These are phyloP conservation scores for Glycine latifolia DNA, from an alignment of 306 rosid genomes.

Conservation along the genomic window DNA sequence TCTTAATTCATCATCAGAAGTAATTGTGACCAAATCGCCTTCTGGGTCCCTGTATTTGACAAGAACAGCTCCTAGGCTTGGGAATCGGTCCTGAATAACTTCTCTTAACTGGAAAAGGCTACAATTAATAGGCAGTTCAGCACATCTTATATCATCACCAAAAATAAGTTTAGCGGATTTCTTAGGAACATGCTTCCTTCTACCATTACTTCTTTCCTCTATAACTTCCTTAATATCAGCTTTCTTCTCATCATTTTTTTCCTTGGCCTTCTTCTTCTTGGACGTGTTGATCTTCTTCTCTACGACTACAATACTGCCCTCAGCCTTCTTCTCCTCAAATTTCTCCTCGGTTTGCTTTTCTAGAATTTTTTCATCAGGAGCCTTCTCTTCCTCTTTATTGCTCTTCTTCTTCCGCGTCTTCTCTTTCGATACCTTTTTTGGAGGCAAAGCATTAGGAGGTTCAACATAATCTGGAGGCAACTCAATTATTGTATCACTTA, in stretches of 20 bases:
- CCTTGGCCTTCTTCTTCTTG: constrained; percentile 56
- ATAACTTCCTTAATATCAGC: constrained; percentile 73
- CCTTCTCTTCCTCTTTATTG: constrained; percentile 57
- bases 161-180: constrained; percentile 78
- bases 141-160: constrained; percentile 90
- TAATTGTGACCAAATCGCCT: constrained; percentile 92
- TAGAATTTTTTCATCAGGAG: constrained; percentile 29
- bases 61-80: constrained; percentile 70
- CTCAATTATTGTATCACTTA: constrained; percentile 64
- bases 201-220: constrained; percentile 59
- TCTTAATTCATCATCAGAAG: constrained; percentile 77
- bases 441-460: constrained; percentile 46
- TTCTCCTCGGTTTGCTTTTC: constrained; percentile 42
- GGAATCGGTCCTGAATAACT: constrained; percentile 69
- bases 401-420: constrained; percentile 71
- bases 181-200: constrained; percentile 58
- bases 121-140: constrained; percentile 75
- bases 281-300: constrained; percentile 42
- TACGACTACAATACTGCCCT: neutral
- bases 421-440: constrained; percentile 55
- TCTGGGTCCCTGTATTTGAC: constrained; percentile 88
- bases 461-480: constrained; percentile 81
- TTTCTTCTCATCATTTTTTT: constrained; percentile 57
- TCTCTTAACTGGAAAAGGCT: constrained; percentile 78
- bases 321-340: constrained; percentile 45